A percentile compares a stretch with the other conserved stretches of the same genome.
These are phyloP conservation scores for Pseudocercospora crystallina DNA, from an alignment of 2,329 filamentous ascomycete species.

Conservation along the genomic window DNA sequence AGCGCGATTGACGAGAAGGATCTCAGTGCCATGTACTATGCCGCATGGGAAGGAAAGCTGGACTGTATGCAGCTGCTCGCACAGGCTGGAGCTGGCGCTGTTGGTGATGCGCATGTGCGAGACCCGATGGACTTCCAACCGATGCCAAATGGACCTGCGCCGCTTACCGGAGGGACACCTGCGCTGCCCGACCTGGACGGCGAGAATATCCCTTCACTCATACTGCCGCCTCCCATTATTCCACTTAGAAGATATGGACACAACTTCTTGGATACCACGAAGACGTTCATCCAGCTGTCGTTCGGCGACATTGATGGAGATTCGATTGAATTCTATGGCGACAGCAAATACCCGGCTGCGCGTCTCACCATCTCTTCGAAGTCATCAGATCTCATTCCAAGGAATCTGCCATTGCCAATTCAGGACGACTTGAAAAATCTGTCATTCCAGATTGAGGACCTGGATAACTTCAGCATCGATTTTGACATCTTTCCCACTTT, in stretches of 20 bases:
- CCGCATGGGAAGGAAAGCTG: constrained; percentile 94
- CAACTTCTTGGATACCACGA: constrained; percentile 91
- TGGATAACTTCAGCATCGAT: constrained; percentile 90
- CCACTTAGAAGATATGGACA: constrained; percentile 92
- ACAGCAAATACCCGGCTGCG: constrained; percentile 92
- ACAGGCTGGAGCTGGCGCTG: constrained; percentile 42
- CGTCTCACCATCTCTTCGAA: constrained; percentile 96
- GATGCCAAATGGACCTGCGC: constrained; percentile 37
- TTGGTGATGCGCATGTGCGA: constrained; percentile 6
- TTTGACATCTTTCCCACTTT: constrained; percentile 98
- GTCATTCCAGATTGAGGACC: constrained; percentile 92
- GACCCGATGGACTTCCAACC: constrained; percentile 34
- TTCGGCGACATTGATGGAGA: constrained; percentile 75
- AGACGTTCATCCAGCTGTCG: constrained; percentile 89
- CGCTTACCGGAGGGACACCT: constrained; percentile 55
- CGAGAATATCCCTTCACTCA: constrained; percentile 88
- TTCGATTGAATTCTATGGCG: constrained; percentile 92
- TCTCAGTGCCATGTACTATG: constrained; percentile 95
- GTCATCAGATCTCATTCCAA: constrained; percentile 89
- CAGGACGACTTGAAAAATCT: constrained; percentile 93
- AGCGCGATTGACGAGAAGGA: constrained; percentile 87
- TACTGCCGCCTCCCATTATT: constrained; percentile 92
- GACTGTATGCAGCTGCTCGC: constrained; percentile 89
- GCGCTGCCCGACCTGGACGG: constrained; percentile 52
- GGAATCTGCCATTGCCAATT: constrained; percentile 91